Evolutionary conservation across 2,329 filamentous ascomycete genomes (phyloP).

Genomic region (Cyphellophora attinorum): DNA sequence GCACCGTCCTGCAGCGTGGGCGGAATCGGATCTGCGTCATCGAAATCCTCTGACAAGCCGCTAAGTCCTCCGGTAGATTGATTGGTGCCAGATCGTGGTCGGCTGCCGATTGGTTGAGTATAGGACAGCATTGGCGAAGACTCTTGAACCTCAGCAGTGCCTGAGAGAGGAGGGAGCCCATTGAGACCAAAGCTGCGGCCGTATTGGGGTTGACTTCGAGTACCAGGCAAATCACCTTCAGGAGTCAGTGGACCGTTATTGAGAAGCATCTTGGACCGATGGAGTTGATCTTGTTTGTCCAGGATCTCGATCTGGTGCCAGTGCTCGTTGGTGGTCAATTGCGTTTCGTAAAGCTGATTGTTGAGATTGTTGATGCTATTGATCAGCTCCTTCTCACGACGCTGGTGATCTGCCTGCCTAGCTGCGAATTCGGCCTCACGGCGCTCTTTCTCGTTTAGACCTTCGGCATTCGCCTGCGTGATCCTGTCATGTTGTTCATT

Average conservation of each 20-base stretch:
- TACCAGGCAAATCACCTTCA: conserved; percentile 50
- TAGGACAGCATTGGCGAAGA: conserved; percentile 19
- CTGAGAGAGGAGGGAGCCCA: conserved; percentile 15
- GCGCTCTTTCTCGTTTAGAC: conserved; percentile 44
- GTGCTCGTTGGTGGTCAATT: conserved; percentile 22
- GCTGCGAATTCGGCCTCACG: conserved; percentile 37
- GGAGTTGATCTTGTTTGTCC: conserved; percentile 18
- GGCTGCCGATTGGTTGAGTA: conserved; percentile 11
- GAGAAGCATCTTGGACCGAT: conserved; percentile 34
- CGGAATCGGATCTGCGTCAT: conserved; percentile 20
- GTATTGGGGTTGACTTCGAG: conserved; percentile 27
- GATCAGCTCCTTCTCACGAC: conserved; percentile 32
- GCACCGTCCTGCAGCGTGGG: conserved; percentile 17
- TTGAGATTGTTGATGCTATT: conserved; percentile 34
- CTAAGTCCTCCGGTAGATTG: conserved; percentile 17
- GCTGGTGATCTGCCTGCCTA: conserved; percentile 34
- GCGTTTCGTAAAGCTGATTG: conserved; percentile 29
- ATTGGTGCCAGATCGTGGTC: conserved; percentile 18
- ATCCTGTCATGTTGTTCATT: conserved; percentile 54
- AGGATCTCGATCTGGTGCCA: conserved; percentile 23
- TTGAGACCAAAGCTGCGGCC: conserved; percentile 16
- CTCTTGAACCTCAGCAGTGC: conserved; percentile 13
- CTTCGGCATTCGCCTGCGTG: conserved; percentile 47
- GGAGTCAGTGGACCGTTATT: conserved; percentile 43
- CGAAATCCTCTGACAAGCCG: conserved; percentile 18